Conservation (phyloP, 352 stramenopile genomes). For the Phytopythium montanum region DNA sequence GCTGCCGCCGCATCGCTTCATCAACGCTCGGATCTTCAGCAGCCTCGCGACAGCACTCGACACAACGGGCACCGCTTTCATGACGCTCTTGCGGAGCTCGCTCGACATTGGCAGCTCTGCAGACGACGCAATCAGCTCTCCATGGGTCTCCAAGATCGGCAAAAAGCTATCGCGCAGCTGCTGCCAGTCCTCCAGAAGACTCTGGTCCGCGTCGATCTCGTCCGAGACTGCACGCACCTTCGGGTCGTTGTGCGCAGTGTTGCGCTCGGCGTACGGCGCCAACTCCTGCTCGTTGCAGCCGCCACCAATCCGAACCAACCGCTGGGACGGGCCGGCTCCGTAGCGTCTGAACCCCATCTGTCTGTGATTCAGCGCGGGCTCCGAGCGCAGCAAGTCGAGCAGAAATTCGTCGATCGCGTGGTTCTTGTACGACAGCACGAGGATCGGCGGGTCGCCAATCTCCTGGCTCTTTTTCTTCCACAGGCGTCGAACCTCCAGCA, state of each 20-base stretch:
- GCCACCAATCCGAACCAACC: conserved; percentile 60
- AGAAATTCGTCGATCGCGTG: conserved; percentile 88
- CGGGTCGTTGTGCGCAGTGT: conserved; percentile 25
- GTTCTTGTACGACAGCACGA: conserved; percentile 89
- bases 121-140: not conserved
- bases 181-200: conserved; percentile 28
- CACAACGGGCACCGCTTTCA: conserved; percentile 16
- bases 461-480: conserved; percentile 69
- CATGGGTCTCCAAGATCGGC: conserved; percentile 24
- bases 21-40: conserved; percentile 1
- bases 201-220: conserved; percentile 30
- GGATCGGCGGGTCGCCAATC: conserved; percentile 67
- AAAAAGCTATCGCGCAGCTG: conserved; percentile 29
- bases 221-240: conserved; percentile 17
- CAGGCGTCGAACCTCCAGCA: conserved; percentile 66
- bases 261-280: conserved; percentile 34
- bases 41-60: conserved; percentile 17
- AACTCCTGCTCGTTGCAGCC: conserved; percentile 60
- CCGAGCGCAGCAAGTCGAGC: conserved; percentile 61
- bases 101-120: not conserved
- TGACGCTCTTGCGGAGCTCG: conserved; percentile 5
- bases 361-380: conserved; percentile 29
- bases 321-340: conserved; percentile 25
- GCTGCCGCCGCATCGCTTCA: not conserved
- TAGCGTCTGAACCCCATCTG: conserved; percentile 16